Evolutionary conservation across 768 basidiomycete genomes (phyloP).

Genomic region (Kwoniella dendrophila): DNA sequence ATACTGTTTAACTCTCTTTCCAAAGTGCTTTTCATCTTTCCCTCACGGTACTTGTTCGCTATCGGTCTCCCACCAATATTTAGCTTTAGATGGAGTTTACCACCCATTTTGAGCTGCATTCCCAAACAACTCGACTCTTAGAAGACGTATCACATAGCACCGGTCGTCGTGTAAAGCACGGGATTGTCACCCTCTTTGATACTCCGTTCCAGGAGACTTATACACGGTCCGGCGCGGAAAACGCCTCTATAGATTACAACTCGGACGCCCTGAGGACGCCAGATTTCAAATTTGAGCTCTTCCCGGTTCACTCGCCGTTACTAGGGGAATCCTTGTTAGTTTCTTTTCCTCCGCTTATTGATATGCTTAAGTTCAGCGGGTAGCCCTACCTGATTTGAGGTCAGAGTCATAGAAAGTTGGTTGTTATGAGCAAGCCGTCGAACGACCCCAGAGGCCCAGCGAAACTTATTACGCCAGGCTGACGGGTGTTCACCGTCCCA

Average conservation of each 20-base stretch:
- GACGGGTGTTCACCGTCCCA: slow-evolving; percentile 41
- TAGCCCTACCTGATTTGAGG: slow-evolving; percentile 82
- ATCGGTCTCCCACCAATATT: slow-evolving; percentile 80
- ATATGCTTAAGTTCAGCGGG: slow-evolving; percentile 87
- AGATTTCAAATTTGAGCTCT: slow-evolving; percentile 82
- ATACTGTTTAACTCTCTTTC: slow-evolving; percentile 79
- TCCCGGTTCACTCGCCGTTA: slow-evolving; percentile 85
- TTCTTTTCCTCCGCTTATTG: slow-evolving; percentile 89
- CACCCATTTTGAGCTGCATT: slow-evolving; percentile 82
- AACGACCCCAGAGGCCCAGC: slow-evolving; percentile 22
- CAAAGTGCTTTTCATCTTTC: slow-evolving; percentile 82
- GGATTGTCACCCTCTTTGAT: slow-evolving; percentile 61
- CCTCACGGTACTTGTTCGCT: slow-evolving; percentile 81
- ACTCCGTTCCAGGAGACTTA: slow-evolving; percentile 78
- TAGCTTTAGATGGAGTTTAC: slow-evolving; percentile 85
- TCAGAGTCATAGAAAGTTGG: slow-evolving; percentile 56
- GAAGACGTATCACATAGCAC: slow-evolving; percentile 71
- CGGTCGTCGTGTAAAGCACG: slow-evolving; percentile 66
- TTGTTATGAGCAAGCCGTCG: slow-evolving; percentile 45
- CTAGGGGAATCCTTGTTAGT: slow-evolving; percentile 87
- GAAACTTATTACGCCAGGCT: slow-evolving; percentile 62
- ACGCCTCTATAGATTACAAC: slow-evolving; percentile 79
- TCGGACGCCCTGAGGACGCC: slow-evolving; percentile 66
- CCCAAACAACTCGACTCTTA: slow-evolving; percentile 82
- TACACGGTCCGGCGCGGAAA: slow-evolving; percentile 71